A percentile compares a stretch with the other conserved stretches of the same genome.
Conservation (phyloP, 2,329 filamentous ascomycete genomes). For the Penicillium sp. region DNA sequence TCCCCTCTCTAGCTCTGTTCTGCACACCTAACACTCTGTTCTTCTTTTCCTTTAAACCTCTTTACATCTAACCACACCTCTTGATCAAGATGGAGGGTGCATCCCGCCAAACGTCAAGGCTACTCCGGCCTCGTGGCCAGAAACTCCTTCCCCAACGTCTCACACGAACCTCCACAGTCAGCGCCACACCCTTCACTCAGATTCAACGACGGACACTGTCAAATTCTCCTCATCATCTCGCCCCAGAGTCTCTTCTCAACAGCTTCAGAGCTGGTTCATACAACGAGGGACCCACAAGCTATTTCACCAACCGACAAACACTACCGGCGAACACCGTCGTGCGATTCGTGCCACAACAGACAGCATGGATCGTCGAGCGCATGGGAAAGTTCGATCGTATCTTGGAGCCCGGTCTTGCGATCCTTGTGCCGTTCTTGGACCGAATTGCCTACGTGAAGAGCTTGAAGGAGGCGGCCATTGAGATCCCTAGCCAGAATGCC, state of each 20-base stretch:
- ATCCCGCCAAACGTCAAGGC: conserved; percentile 29
- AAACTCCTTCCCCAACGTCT: conserved; percentile 21
- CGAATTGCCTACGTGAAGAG: conserved; percentile 97
- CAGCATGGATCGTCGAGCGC: conserved; percentile 97
- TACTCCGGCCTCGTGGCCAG: conserved; percentile 23
- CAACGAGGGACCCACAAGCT: conserved; percentile 53
- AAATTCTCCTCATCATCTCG: conserved; percentile 22
- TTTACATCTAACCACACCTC: background rate
- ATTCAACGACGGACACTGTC: conserved; percentile 26
- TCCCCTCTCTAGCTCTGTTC: conserved; percentile 7
- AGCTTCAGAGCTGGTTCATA: conserved; percentile 21
- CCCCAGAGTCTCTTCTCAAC: conserved; percentile 30
- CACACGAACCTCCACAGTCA: conserved; percentile 10
- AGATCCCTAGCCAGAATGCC: conserved; percentile 94
- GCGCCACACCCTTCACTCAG: conserved; percentile 18
- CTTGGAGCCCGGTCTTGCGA: conserved; percentile 78
- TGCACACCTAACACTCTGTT: background rate
- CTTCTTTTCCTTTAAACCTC: conserved; percentile 1
- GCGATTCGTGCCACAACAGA: conserved; percentile 98
- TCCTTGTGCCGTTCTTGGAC: conserved; percentile 83
- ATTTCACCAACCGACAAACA: conserved; percentile 58
- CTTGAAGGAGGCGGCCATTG: conserved; percentile 88
- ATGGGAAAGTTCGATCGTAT: conserved; percentile 98
- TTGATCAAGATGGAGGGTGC: conserved; percentile 31
- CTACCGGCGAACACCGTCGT: conserved; percentile 89